phyloP scores from a whole-genome alignment of 306 rosid genomes.

The Datisca glomerata region DNA sequence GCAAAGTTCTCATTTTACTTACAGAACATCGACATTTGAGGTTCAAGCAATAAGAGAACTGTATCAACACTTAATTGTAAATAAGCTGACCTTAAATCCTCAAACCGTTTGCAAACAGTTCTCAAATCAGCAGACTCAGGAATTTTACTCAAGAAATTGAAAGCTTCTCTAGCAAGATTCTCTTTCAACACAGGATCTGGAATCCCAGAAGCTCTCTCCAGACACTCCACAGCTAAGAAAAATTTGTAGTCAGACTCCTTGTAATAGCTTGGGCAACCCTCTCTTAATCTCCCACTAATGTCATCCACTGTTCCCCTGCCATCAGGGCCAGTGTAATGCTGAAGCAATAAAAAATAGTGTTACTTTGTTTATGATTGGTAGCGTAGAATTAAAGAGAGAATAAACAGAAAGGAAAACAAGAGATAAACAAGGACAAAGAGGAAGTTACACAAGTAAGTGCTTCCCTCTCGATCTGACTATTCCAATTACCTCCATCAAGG shows the following conservation, averaged over 20 bases:
- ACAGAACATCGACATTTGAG: not conserved
- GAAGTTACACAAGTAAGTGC: not conserved
- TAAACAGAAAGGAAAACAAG: no score
- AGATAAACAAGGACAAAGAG: not conserved
- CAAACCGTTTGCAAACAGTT: slow-evolving; percentile 91
- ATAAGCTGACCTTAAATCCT: slow-evolving; percentile 71
- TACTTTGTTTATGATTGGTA: not conserved
- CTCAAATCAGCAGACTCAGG: slow-evolving; percentile 91
- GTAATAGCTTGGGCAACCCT: slow-evolving; percentile 97
- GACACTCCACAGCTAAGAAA: slow-evolving; percentile 90
- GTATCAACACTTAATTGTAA: no score
- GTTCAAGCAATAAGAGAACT: no score
- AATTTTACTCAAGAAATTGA: slow-evolving; percentile 70
- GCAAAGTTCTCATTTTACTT: slow-evolving; percentile 19
- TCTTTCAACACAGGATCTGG: slow-evolving; percentile 60
- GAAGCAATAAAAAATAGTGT: slow-evolving; percentile 10
- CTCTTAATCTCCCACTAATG: slow-evolving; percentile 77
- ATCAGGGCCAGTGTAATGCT: slow-evolving; percentile 92
- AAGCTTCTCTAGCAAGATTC: slow-evolving; percentile 83
- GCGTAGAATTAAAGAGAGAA: no score
- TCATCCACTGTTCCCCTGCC: slow-evolving; percentile 99
- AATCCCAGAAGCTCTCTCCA: slow-evolving; percentile 85
- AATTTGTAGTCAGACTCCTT: slow-evolving; percentile 97
- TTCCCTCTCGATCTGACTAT: slow-evolving; percentile 14
- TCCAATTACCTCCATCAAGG: slow-evolving; percentile 79